phyloP scores from a whole-genome alignment of 2,329 filamentous ascomycete genomes.

The Phyllosticta capitalensis region DNA sequence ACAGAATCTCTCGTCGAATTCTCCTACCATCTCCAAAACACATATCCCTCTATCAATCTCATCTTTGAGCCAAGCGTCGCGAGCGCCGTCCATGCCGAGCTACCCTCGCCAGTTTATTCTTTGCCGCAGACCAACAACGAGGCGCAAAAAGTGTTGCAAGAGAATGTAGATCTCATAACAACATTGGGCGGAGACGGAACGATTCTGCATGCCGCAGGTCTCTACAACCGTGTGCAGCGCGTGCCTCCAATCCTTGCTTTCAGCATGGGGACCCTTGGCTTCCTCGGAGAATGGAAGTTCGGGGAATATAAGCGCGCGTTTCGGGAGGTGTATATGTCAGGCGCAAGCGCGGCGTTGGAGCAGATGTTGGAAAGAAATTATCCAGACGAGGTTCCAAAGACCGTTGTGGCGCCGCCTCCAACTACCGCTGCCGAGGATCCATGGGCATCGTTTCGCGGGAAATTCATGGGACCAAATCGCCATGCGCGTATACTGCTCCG shows the following conservation, averaged over 20 bases:
- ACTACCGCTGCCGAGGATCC: constrained; percentile 33
- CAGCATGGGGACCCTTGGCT: constrained; percentile 93
- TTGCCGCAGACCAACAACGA: constrained; percentile 20
- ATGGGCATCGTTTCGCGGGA: constrained; percentile 69
- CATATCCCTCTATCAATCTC: constrained; percentile 72
- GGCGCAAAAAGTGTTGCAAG: constrained; percentile 39
- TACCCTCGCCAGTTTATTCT: constrained; percentile 57
- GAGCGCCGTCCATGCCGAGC: constrained; percentile 54
- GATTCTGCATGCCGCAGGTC: constrained; percentile 72
- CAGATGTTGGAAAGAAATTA: background rate
- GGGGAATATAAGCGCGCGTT: constrained; percentile 85
- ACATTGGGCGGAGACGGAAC: constrained; percentile 93
- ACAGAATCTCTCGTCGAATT: constrained; percentile 50
- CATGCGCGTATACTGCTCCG: constrained; percentile 75
- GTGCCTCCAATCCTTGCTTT: constrained; percentile 92
- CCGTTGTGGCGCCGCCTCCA: background rate
- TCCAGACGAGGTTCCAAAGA: background rate
- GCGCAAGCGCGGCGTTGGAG: constrained; percentile 39
- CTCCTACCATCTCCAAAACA: constrained; percentile 59
- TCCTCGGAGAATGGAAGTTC: constrained; percentile 95
- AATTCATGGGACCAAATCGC: constrained; percentile 66
- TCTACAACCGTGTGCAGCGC: constrained; percentile 70
- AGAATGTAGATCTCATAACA: constrained; percentile 78
- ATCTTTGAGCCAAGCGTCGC: constrained; percentile 75
- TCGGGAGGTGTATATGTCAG: constrained; percentile 83